These are phyloP conservation scores for Clonostachys rhizophaga DNA, from an alignment of 2,329 filamentous ascomycete species.

Conservation along the genomic window DNA sequence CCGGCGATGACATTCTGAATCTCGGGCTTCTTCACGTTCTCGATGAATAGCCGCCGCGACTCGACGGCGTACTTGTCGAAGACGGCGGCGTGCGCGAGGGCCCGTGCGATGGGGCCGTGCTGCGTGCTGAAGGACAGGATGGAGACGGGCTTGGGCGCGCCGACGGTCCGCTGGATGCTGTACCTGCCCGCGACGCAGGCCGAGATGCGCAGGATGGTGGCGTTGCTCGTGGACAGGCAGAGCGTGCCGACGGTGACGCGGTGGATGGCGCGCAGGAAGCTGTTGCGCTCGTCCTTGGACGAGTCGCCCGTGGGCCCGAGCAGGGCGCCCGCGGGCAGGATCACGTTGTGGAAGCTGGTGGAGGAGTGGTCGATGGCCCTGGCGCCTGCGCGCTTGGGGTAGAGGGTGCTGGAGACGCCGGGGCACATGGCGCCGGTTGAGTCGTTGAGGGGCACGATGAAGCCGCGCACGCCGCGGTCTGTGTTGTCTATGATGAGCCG, in stretches of 20 bases:
- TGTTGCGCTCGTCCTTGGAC: conserved; percentile 9
- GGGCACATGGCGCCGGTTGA: conserved; percentile 12
- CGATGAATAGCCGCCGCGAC: too few species aligned
- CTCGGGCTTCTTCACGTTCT: too few species aligned
- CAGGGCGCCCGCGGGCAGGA: conserved; percentile 14
- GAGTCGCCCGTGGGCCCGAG: conserved; percentile 12
- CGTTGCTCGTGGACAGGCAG: conserved; percentile 10
- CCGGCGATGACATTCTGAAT: too few species aligned
- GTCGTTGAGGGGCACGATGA: conserved; percentile 20
- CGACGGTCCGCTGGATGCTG: background rate
- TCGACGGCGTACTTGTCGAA: conserved; percentile 7
- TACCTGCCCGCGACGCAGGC: background rate
- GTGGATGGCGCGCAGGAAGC: conserved; percentile 17
- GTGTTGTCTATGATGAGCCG: conserved; percentile 16
- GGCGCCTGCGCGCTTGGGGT: conserved; percentile 17
- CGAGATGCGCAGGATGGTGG: conserved; percentile 2
- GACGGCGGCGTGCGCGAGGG: background rate
- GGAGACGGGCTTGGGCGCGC: conserved; percentile 1
- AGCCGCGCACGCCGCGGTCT: conserved; percentile 17
- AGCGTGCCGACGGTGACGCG: conserved; percentile 16
- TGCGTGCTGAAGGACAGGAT: conserved; percentile 17
- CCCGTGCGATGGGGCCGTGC: conserved; percentile 9
- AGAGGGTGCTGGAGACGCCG: conserved; percentile 15
- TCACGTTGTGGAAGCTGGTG: conserved; percentile 23
- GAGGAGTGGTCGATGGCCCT: conserved; percentile 21